A percentile compares a stretch with the other conserved stretches of the same genome.
phyloP scores from a whole-genome alignment of 164 flowering plant species.

The Buxus sempervirens region DNA sequence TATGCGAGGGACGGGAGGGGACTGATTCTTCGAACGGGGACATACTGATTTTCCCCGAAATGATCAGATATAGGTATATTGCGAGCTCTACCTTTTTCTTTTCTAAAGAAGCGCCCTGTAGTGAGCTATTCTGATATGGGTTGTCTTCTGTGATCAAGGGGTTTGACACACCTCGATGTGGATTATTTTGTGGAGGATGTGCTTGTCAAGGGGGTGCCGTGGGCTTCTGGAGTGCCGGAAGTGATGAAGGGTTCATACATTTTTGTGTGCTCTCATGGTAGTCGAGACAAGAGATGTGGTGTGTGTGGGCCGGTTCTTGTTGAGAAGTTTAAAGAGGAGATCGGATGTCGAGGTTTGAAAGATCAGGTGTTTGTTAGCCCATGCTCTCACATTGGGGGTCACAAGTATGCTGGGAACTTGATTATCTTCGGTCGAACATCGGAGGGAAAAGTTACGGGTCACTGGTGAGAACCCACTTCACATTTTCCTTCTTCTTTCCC shows the following conservation, averaged over 20 bases:
- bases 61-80: slow-evolving; percentile 74
- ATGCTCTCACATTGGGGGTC: slow-evolving; percentile 94
- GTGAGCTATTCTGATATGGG: background rate
- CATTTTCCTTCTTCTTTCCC: background rate
- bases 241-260: slow-evolving; percentile 59
- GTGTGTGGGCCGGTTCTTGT: slow-evolving; percentile 90
- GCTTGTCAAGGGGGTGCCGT: slow-evolving; percentile 56
- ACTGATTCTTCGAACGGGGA: slow-evolving; percentile 61
- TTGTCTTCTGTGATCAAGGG: slow-evolving; percentile 38
- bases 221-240: slow-evolving; percentile 59
- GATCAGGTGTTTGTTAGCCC: slow-evolving; percentile 61
- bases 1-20: slow-evolving; percentile 61
- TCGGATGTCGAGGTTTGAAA: slow-evolving; percentile 48
- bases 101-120: background rate
- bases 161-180: slow-evolving; percentile 60
- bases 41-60: slow-evolving; percentile 79
- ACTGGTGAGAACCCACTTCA: slow-evolving; percentile 49
- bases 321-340: slow-evolving; percentile 65
- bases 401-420: slow-evolving; percentile 95
- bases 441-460: slow-evolving; percentile 62
- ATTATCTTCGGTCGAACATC: slow-evolving; percentile 59
- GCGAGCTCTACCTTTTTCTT: background rate
- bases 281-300: slow-evolving; percentile 89
- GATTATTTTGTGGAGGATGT: slow-evolving; percentile 83
- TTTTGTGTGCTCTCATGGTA: slow-evolving; percentile 87